Evolutionary conservation across 257 asterid genomes (phyloP), one percentile per base, ranked within the genome.

Genomic region (Galeopsis tetrahit): DNA sequence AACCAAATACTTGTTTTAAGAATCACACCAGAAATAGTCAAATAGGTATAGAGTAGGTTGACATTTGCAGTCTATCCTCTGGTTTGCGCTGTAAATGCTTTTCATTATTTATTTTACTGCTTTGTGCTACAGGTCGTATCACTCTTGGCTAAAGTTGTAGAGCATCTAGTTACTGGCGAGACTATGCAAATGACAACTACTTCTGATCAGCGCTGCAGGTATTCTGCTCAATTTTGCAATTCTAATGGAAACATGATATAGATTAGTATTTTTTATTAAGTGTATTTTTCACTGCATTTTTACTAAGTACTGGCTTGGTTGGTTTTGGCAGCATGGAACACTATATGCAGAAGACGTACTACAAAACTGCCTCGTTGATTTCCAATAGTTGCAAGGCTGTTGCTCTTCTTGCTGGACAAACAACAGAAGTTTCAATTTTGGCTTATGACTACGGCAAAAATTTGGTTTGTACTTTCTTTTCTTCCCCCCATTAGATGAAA

Each of bases 111-210:
- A 14, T 46, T 21, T 68, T 60, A 59, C n/a, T 17, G 1, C 21
- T 34, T 42, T 68, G 31, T 75, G 58, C 35, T 79, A 51, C 72
- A 94, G 99, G 99, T 95, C 42, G 97, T 95, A 66, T 74, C 96
- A 48, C 95, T 95, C 79, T 77, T 95, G 83, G 98, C 98, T 74
- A 88, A 77, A 70, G 98, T 87, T 66, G 94, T 91, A 67, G 96
- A 92, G 79, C 97, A 95, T 85, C 89, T 95, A 74, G 99, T 95
- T 68, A 91, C 99, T 6, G 99, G 99, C 4, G 99, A 95, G 85
- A 91, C 97, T 51, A 95, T 95, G 99, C 99, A 91, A 81, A 90
- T 95, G 98, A 80, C 96, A 1, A 87, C 91, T 40, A 64, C 95
- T 68, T 82, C 93, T 72, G 97, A 91, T 53, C 88, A 95, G 82